Evolutionary conservation across 345 rosid species (phyloP), one percentile per base, ranked within the genome.

Genomic region (Hirschfeldia incana): DNA sequence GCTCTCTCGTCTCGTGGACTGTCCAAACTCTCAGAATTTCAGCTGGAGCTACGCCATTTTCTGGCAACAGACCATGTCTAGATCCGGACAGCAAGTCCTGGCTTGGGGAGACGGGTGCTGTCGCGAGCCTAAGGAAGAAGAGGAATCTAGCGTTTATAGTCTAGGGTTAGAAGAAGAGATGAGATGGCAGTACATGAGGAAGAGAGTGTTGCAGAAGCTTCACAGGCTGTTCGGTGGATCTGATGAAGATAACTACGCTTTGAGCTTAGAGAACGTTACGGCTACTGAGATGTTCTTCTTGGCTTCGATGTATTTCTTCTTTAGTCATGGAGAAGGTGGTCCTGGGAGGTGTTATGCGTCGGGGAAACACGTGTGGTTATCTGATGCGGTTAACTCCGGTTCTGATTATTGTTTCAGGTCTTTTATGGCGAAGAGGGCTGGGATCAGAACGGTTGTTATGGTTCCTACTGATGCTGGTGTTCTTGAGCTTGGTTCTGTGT

Each of bases 91-190:
- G 13, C 88, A 86, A 86, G 94, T 91, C 39, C 79, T 95, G n/a
- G 93, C 96, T n/a, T 95, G 99, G 99, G 99, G 96, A 39, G 99
- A 95, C 71, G 98, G 99, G 75, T 92, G 87, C 44, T 92, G 98
- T 72, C 76, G 99, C 53, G 99, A 95, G 85, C 98, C 99, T 4
- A 85, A 80, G 57, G 89, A 87, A 2, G 91, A 87, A 42, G 98
- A 94, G 70, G 97, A 88, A 75, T 88, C 89, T 9, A 78, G 81
- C 21, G 76, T 79, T 68, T 86, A 75, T 46, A 34, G 79, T 8
- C 73, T 39, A 12, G 74, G 74, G 3, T 49, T 51, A 62, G 75
- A 77, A 87, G 92, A 78, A 89, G 93, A 88, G 80, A 49, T 49
- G 17, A 74, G 81, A 27, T 88, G 85, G 65, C 97, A 95, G 87